These are phyloP conservation scores for Spatholobus suberectus DNA, from an alignment of 306 rosid species.

Conservation along the genomic window DNA sequence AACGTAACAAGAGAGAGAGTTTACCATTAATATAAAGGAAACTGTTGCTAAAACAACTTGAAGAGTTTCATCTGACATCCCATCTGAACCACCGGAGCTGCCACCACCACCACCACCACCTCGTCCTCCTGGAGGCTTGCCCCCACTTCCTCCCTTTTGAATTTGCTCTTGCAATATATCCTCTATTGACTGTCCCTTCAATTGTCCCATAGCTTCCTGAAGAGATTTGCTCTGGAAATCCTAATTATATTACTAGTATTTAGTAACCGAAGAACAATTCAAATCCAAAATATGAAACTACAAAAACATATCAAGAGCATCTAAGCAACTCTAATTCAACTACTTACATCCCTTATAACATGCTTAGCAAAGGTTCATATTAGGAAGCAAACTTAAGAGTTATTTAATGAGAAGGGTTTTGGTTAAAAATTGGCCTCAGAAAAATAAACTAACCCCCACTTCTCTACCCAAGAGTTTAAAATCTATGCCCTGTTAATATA, in stretches of 20 bases:
- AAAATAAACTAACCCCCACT: background rate
- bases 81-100: constrained; percentile 67
- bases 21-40: constrained; percentile 78
- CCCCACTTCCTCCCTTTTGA: constrained; percentile 59
- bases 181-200: constrained; percentile 69
- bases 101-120: constrained; percentile 42
- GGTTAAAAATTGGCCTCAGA: background rate
- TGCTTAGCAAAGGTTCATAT: background rate
- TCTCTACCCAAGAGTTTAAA: too few species aligned
- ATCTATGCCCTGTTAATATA: too few species aligned
- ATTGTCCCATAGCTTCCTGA: constrained; percentile 56
- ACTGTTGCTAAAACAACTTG: constrained; percentile 77
- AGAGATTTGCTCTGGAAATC: constrained; percentile 58
- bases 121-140: constrained; percentile 50
- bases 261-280: constrained; percentile 1
- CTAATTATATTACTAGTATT: constrained; percentile 41
- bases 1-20: background rate
- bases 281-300: constrained; percentile 11
- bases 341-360: background rate
- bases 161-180: constrained; percentile 67
- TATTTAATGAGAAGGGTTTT: background rate
- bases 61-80: constrained; percentile 64
- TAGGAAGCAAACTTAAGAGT: background rate
- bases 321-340: constrained; percentile 2
- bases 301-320: constrained; percentile 21